Percentiles rank a stretch among this genome's conserved stretches.
Evolutionary conservation across 2,329 filamentous ascomycete genomes (phyloP).

Genomic region (Exophiala phaeomuriformis): DNA sequence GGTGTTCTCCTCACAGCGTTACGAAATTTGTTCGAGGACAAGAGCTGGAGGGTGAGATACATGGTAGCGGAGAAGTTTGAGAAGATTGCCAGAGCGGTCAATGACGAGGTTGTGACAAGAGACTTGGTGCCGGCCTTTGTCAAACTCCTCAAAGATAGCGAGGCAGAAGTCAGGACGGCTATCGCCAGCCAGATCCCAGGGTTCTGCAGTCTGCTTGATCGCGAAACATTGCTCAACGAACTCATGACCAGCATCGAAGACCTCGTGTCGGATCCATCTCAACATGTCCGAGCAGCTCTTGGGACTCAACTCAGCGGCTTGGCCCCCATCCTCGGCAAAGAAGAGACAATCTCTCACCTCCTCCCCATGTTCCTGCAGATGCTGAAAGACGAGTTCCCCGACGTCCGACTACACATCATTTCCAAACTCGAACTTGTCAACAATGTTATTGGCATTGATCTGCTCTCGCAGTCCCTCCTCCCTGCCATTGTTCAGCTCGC

Average conservation of each 20-base stretch:
- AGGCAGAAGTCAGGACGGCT: slow-evolving; percentile 93
- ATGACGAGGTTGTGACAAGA: slow-evolving; percentile 88
- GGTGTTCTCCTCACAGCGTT: slow-evolving; percentile 85
- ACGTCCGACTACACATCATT: slow-evolving; percentile 96
- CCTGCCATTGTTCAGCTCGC: slow-evolving; percentile 95
- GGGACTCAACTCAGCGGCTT: slow-evolving; percentile 96
- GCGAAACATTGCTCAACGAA: slow-evolving; percentile 80
- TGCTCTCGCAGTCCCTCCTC: slow-evolving; percentile 90
- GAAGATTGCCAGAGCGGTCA: slow-evolving; percentile 98
- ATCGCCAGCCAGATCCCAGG: slow-evolving; percentile 97
- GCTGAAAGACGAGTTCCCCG: slow-evolving; percentile 98
- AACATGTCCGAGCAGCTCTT: slow-evolving; percentile 91
- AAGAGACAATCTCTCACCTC: slow-evolving; percentile 96
- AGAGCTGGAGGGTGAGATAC: slow-evolving; percentile 98
- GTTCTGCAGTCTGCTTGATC: slow-evolving; percentile 85
- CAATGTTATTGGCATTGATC: slow-evolving; percentile 96
- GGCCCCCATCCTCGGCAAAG: slow-evolving; percentile 92
- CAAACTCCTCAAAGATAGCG: slow-evolving; percentile 94
- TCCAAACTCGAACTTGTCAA: slow-evolving; percentile 99
- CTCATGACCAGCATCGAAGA: slow-evolving; percentile 97
- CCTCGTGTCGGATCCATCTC: slow-evolving; percentile 88
- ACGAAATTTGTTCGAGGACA: slow-evolving; percentile 92
- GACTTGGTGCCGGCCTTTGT: slow-evolving; percentile 96
- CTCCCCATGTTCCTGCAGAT: slow-evolving; percentile 98
- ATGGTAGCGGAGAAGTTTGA: slow-evolving; percentile 99